phyloP scores from a whole-genome alignment of 1,139 yeast genomes.

The Yamadazyma friedrichii region DNA sequence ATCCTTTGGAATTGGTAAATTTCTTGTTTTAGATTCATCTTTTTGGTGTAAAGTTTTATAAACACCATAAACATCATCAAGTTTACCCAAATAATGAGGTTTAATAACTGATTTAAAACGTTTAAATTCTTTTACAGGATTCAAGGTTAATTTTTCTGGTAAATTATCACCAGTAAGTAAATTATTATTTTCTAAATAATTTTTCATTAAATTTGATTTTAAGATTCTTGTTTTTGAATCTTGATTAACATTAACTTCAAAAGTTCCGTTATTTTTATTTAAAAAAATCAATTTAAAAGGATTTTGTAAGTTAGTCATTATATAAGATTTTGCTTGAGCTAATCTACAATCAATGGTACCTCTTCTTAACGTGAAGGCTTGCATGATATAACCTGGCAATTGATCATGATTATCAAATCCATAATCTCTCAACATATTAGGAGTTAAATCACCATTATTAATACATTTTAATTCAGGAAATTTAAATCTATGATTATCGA shows the following conservation, averaged over 20 bases:
- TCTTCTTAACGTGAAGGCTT: conserved; percentile 17
- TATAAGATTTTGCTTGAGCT: conserved; percentile 26
- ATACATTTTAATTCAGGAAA: conserved; percentile 18
- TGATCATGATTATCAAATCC: conserved; percentile 23
- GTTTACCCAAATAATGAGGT: conserved; percentile 11
- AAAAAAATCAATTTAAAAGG: conserved; percentile 26
- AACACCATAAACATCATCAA: conserved; percentile 20
- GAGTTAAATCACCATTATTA: conserved; percentile 20
- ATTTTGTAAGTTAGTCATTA: conserved; percentile 24
- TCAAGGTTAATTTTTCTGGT: conserved; percentile 15
- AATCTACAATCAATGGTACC: conserved; percentile 23
- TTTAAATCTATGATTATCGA: conserved; percentile 11
- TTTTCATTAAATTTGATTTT: conserved; percentile 24
- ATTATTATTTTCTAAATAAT: conserved; percentile 19
- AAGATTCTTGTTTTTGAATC: conserved; percentile 20
- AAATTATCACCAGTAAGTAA: conserved; percentile 7
- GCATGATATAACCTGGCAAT: conserved; percentile 23
- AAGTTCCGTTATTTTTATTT: conserved; percentile 25
- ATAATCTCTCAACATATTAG: conserved; percentile 18
- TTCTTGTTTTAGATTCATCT: conserved; percentile 10
- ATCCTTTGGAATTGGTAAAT: conserved; percentile 14
- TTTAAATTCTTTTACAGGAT: conserved; percentile 20
- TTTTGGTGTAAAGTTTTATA: conserved; percentile 16
- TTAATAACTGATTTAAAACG: conserved; percentile 12
- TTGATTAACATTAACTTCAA: conserved; percentile 23